Base-by-base conservation (phyloP, 257 asterid genomes). In the Paulownia fortunei region DNA sequence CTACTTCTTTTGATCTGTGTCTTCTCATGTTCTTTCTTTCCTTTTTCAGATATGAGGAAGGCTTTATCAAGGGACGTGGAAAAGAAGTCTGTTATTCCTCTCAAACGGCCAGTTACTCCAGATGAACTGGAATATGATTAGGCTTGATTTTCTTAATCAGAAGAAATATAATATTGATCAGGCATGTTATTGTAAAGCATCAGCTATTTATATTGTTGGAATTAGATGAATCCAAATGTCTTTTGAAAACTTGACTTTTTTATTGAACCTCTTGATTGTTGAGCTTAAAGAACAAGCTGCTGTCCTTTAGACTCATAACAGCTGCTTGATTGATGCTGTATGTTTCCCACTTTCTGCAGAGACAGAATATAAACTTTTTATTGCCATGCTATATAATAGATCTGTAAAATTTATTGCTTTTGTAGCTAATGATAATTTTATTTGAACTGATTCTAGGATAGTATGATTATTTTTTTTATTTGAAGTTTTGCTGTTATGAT, bases 51-150 rank as follows among this genome's bases (percentile, higher is more conserved):
- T 83, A 94, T 92, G 97, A 85, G 98, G 87, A 94, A 94, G 80
- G 97, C 98, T 6, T 83, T 92, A 78, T 92, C 98, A 3, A 90
- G 97, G 51, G 97, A 92, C 49, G 91, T 91, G 13, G 94, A 91
- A 56, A 94, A 87, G 89, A 94, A 94, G 86, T 92, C 97, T 36
- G 58, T 94, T 36, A 87, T 94, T 72, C 98, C 98, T 71, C 89
- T 92, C 49, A 94, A 91, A 81, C 90, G 94, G 32, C 93, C 98
- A 0, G 76, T 94, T 54, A 94, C 98, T 47, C 97, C 97, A 6
- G 98, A 94, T 74, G 98, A n/a, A n/a, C n/a, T n/a, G n/a, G n/a
- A n/a, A n/a, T n/a, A n/a, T n/a, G n/a, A n/a, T n/a, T n/a, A n/a
- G 86, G 69, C 47, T n/a, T 44, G 49, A 8, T 73, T 76, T 66